Evolutionary conservation across 805 yeast genomes (phyloP), one percentile per base, ranked within the genome.

Genomic region (Saccharomycopsis schoenii): DNA sequence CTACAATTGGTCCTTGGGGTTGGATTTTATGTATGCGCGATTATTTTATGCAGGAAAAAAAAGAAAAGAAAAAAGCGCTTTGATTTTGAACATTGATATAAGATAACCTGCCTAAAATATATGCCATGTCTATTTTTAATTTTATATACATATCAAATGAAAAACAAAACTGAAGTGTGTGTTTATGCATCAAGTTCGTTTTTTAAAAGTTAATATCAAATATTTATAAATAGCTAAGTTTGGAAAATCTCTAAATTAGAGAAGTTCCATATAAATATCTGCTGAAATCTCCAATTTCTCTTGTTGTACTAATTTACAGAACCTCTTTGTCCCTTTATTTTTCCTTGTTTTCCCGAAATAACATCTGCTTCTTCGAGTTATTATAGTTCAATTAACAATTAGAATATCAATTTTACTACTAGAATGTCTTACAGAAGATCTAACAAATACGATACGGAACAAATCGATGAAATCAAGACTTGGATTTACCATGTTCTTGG

Each of bases 401-500:
- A n/a, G 2, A 42, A 17, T 6, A 17, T 6, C 50, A 42, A 17
- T 6, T 12, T 17, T 17, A 2, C 1, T 15, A 4, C 52, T 4
- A 12, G 11, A 8, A 62, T 63, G 65, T 40, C 62, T n/a, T 24
- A 37, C 39, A 60, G 55, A 42, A 76, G 93, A 64, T 67, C 70
- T 8, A 72, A 73, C 10, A 87, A 85, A 67, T 88, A 83, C 68
- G 72, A 77, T 47, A 66, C 59, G 21, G 67, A 68, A 14, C 69
- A 75, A 9, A 70, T 77, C 4, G 62, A 71, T 1, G 74, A 80
- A 57, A 79, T 81, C 17, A 78, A 78, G 65, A 66, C 68, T 5
- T 89, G 96, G 91, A 71, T 89, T 1, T 75, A 72, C 56, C 62
- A 69, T 39, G 72, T 73, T 1, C 71, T 79, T 36, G 70, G 67